Base-by-base conservation (phyloP, 2,329 filamentous ascomycete species). In the Aspergillus pseudoterreus region DNA sequence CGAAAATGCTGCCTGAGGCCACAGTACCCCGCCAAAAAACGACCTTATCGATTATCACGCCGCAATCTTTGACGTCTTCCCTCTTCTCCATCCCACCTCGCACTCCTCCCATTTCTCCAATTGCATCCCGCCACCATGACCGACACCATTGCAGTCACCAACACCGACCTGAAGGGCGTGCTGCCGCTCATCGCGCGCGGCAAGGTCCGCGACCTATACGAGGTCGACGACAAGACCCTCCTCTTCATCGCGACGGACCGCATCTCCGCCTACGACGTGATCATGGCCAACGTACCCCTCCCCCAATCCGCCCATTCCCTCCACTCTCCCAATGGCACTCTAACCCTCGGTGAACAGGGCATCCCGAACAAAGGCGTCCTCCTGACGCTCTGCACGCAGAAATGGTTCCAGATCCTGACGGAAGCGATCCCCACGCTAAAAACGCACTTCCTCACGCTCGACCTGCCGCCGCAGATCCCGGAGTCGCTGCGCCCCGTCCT, bases 191-290 rank as follows among this genome's bases (percentile, higher is more conserved):
- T 86, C 43, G 81, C 82, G 6, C 78, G 79, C 36, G 84, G 84
- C 57, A 95, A 95, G 75, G 90, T 95, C 22, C 84, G 90, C 64
- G 88, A 95, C 65, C 80, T 95, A 35, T 95, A 90, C 71, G 78
- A 82, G 55, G 75, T 95, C 49, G 83, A 89, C 67, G 75, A 83
- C 38, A 74, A 81, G 51, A 87, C 83, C 2, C 82, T 95, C 4
- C 85, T 95, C 51, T 92, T 96, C 67, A 84, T 92, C 50, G 87
- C 89, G 21, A 88, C 89, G 12, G 92, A 96, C 75, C 87, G 94
- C 60, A 94, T 96, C 70, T 96, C 90, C 21, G 94, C 94, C 50
- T 97, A 92, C 78, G 92, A 97, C 80, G 90, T 95, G 62, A 84
- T 95, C 62, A 85, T 95, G 79, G 76, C 82, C 63, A 96, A 94